phyloP scores from a whole-genome alignment of 2,329 filamentous ascomycete genomes.

The Emergomyces pasteurianus region DNA sequence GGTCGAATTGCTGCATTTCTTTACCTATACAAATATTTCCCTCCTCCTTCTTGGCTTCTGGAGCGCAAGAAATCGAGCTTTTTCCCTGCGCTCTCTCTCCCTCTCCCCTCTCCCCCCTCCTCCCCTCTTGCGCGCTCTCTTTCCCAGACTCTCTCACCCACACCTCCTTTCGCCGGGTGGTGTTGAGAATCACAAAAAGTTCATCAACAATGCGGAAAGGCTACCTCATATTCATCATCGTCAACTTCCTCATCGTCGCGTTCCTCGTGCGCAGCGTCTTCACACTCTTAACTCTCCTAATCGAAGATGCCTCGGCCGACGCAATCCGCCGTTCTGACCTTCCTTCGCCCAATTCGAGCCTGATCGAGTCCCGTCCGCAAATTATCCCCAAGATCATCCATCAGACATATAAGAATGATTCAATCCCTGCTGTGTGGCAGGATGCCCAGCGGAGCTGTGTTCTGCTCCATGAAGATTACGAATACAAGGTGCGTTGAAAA shows the following conservation, averaged over 20 bases:
- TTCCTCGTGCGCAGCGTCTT: constrained; percentile 57
- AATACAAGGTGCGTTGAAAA: constrained; percentile 51
- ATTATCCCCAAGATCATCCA: constrained; percentile 67
- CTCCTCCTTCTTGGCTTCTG: not conserved
- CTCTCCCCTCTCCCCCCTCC: not conserved
- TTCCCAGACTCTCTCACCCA: no score
- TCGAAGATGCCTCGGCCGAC: constrained; percentile 55
- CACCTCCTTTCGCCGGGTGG: no score
- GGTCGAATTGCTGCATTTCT: constrained; percentile 1
- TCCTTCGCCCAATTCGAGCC: constrained; percentile 50
- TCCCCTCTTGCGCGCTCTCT: not conserved
- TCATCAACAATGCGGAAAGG: constrained; percentile 45
- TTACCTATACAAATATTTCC: not conserved
- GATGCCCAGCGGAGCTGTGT: constrained; percentile 55
- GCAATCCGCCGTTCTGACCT: constrained; percentile 56
- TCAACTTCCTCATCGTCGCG: constrained; percentile 51
- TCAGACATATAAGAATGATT: constrained; percentile 62
- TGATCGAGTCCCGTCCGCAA: constrained; percentile 45
- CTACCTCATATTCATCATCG: constrained; percentile 50
- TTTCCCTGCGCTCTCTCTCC: not conserved
- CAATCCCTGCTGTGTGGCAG: constrained; percentile 55
- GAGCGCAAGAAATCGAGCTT: not conserved
- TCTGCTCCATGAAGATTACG: constrained; percentile 56
- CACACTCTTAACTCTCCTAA: constrained; percentile 57
- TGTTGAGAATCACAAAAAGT: constrained; percentile 19